Evolutionary conservation across 2,329 filamentous ascomycete genomes (phyloP).

Genomic region (Botrytis galanthina): DNA sequence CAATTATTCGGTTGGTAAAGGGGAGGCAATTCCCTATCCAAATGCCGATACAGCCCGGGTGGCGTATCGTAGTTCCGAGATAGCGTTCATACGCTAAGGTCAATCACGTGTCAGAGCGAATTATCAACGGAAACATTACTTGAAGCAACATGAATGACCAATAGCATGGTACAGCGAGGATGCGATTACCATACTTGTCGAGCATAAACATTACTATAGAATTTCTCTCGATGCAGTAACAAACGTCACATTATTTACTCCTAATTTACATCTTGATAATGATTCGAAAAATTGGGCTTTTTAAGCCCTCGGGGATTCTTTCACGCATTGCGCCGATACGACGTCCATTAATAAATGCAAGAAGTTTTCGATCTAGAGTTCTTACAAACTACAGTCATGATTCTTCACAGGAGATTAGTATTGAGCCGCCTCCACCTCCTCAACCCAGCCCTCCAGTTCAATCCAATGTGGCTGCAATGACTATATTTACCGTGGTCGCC

Average conservation of each 20-base stretch:
- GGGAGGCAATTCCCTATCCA: neutral
- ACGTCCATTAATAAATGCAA: neutral
- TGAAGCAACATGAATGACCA: neutral
- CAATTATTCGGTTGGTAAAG: constrained; percentile 1
- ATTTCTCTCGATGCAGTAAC: neutral
- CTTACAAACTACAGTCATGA: neutral
- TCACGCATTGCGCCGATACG: neutral
- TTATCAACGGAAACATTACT: neutral
- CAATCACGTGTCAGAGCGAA: neutral
- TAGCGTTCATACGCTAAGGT: neutral
- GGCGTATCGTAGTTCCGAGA: neutral
- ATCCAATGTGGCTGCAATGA: neutral
- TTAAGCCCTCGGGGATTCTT: neutral
- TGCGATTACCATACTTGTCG: neutral
- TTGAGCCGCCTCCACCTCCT: no score
- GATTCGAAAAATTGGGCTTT: neutral
- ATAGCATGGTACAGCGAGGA: neutral
- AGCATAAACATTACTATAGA: no score
- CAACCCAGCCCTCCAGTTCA: neutral
- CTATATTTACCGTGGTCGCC: constrained; percentile 5
- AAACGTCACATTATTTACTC: no score
- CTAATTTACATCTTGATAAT: neutral
- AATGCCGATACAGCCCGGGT: neutral
- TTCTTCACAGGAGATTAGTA: neutral
- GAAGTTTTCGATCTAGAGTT: neutral